phyloP scores from a whole-genome alignment of 352 stramenopile genomes.

The Phytophthora agathidicida region DNA sequence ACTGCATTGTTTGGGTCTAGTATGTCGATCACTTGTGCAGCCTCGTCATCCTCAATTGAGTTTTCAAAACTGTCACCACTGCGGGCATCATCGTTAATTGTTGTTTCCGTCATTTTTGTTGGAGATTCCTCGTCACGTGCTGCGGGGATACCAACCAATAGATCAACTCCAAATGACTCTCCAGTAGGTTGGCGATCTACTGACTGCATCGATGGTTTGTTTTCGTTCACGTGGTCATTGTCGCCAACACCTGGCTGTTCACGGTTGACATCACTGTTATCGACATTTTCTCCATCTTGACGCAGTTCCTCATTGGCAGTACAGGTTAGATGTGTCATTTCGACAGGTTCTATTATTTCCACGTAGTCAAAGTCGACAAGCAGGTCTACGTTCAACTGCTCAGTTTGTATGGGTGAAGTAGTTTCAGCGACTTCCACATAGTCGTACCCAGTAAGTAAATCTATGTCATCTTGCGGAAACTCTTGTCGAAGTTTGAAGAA shows the following conservation, averaged over 20 bases:
- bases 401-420: background rate
- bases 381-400: slow-evolving; percentile 1
- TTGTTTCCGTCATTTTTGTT: background rate
- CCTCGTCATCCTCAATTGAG: background rate
- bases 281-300: background rate
- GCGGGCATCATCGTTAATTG: background rate
- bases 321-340: background rate
- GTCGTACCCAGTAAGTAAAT: slow-evolving; percentile 36
- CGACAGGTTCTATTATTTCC: slow-evolving; percentile 19
- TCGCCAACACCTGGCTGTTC: background rate
- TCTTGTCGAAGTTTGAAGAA: background rate
- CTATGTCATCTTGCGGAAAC: background rate
- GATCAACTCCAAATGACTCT: background rate
- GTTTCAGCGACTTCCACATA: slow-evolving; percentile 30
- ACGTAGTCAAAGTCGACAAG: slow-evolving; percentile 23
- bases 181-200: background rate
- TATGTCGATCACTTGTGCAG: background rate
- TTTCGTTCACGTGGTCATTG: background rate
- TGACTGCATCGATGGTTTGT: background rate
- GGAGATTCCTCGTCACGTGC: background rate
- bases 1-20: background rate
- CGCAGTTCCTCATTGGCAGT: background rate
- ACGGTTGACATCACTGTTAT: background rate
- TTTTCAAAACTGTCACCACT: background rate
- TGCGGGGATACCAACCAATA: background rate